These are phyloP conservation scores for Leccinum pseudoinsigne DNA, from an alignment of 1,284 basidiomycete genomes.

Conservation along the genomic window DNA sequence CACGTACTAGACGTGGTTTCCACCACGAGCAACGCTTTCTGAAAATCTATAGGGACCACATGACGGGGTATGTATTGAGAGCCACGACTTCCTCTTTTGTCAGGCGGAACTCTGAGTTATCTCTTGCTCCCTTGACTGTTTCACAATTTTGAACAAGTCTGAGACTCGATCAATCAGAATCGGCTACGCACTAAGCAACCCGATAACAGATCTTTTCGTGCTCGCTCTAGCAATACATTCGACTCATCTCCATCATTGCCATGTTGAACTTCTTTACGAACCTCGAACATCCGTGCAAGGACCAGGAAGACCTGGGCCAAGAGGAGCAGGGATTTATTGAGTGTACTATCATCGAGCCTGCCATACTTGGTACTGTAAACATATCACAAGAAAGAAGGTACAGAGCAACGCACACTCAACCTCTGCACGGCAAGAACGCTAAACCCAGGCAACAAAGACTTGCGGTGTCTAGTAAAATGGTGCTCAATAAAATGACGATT, in stretches of 20 bases:
- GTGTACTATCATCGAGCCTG: background rate
- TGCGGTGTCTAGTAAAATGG: constrained; percentile 38
- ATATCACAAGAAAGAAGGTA: too few species aligned
- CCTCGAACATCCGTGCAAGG: constrained; percentile 36
- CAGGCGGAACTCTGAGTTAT: constrained; percentile 17
- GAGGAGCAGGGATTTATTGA: constrained; percentile 34
- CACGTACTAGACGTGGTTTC: constrained; percentile 43
- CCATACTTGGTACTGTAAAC: too few species aligned
- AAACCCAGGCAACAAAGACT: constrained; percentile 12
- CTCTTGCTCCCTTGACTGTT: constrained; percentile 39
- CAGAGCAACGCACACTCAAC: too few species aligned
- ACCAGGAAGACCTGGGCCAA: constrained; percentile 43
- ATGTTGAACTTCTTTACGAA: constrained; percentile 37
- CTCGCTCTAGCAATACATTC: constrained; percentile 24
- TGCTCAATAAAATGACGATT: background rate
- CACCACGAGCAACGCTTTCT: constrained; percentile 39
- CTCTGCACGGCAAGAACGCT: constrained; percentile 4
- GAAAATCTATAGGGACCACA: too few species aligned
- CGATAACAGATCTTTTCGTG: constrained; percentile 1
- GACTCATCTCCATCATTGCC: constrained; percentile 45
- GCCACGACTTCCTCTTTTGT: too few species aligned
- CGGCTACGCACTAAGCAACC: constrained; percentile 16
- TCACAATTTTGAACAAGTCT: background rate
- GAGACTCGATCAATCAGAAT: background rate
- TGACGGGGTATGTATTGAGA: too few species aligned